Base-by-base conservation (phyloP, 768 basidiomycete species). In the Xanthoconium purpureum region DNA sequence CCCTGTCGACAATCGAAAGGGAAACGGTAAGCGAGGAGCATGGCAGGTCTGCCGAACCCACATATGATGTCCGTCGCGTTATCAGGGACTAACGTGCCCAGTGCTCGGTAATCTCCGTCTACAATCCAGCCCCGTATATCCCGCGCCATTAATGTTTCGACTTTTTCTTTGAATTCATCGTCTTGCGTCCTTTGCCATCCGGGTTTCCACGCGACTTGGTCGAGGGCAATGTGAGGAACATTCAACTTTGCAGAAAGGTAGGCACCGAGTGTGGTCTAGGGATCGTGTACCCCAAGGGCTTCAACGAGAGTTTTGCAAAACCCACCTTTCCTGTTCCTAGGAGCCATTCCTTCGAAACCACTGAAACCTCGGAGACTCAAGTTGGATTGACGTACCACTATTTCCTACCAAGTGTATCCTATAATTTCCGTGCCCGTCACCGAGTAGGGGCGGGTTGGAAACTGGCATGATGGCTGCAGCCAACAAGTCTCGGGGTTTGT, bases 41-140 rank as follows among this genome's bases (percentile, higher is more conserved):
- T 36, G 15, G n/a, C 12, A 20, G 37, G 10, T 29, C 36, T 15
- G 50, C 18, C 37, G 32, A n/a, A 70, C 77, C 45, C 55, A 84
- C 84, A 85, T 20, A 85, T 76, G 9, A 80, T 63, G 63, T 84
- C 82, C 5, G 83, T 84, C 14, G 77, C 69, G 20, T 65, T 65
- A 5, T 77, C 71, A 0, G 66, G 58, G 6, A 80, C 65, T 3
- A 81, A 52, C 3, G 56, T 58, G 1, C 73, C 77, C 13, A 74
- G 58, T 1, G 15, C 49, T 0, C 15, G 33, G 60, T 78, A 84
- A 48, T 76, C 69, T 6, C 84, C 84, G 40, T 85, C 83, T 2
- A 80, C 66, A 8, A 84, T 73, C 83, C 84, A 85, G 2, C 81
- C 82, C 33, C 14, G 40, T 17, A 53, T 43, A 76, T 67, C 6